Evolutionary conservation across 495 filamentous ascomycete species (phyloP).

Genomic region (Darksidea phi): DNA sequence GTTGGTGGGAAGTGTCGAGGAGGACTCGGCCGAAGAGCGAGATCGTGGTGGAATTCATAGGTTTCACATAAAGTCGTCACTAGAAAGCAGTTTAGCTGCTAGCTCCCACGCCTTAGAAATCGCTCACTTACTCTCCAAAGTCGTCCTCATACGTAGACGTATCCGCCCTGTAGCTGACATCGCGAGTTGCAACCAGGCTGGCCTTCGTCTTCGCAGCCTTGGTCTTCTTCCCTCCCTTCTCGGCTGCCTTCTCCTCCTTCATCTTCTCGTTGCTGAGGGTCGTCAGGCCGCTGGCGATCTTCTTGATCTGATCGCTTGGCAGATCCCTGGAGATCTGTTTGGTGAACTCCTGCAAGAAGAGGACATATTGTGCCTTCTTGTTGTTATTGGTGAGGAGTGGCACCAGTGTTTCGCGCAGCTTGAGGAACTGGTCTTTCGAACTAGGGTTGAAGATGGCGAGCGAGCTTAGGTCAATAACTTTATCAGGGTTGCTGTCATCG

Average conservation of each 20-base stretch:
- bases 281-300: constrained; percentile 80
- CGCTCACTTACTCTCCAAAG: constrained; percentile 69
- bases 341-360: constrained; percentile 87
- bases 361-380: constrained; percentile 85
- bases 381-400: constrained; percentile 70
- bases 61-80: constrained; percentile 49
- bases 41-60: background rate
- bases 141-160: constrained; percentile 70
- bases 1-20: background rate
- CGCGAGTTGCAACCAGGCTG: constrained; percentile 67
- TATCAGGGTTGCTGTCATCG: constrained; percentile 68
- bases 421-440: constrained; percentile 79
- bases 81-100: constrained; percentile 21
- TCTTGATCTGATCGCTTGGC: constrained; percentile 89
- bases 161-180: constrained; percentile 63
- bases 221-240: constrained; percentile 94
- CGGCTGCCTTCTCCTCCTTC: constrained; percentile 94
- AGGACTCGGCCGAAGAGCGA: background rate
- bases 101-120: background rate
- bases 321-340: constrained; percentile 87
- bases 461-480: constrained; percentile 72
- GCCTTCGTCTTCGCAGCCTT: constrained; percentile 95
- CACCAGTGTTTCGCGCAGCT: constrained; percentile 68
- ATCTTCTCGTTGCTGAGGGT: constrained; percentile 94
- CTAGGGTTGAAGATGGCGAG: constrained; percentile 85